Base-by-base conservation (phyloP, 805 yeast genomes). In the Priceomyces haplophilus region DNA sequence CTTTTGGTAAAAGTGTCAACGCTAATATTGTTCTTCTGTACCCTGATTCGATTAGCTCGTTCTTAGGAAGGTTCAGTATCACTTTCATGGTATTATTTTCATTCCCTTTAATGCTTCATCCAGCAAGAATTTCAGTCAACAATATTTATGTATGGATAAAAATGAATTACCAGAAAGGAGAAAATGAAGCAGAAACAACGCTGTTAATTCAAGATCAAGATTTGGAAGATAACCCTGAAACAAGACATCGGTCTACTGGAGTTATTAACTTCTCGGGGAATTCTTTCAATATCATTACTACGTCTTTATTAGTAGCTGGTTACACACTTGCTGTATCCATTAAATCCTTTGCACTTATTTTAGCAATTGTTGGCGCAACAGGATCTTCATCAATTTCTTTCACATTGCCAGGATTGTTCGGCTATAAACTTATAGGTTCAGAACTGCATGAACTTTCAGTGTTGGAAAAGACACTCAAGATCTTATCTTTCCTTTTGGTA, bases 381-480 rank as follows among this genome's bases (percentile, higher is more conserved):
- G 97, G 97, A 0, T 87, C 96, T 1, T 89, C 97, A 0, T 79
- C 95, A 4, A 88, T 90, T 40, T 88, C 96, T 10, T 89, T 89
- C 58, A 88, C 88, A 21, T 71, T 89, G 37, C 97, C 97, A 0
- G 97, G 97, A 0, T 66, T 88, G 17, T 88, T 89, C 58, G 95
- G 91, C 3, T 88, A 77, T 64, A 81, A 77, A 52, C 69, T 89
- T 45, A 76, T 86, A 41, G 83, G 80, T n/a, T 64, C 77, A 4
- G 75, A 70, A 24, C 45, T 54, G 29, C 52, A 45, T 40, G 50
- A 49, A 25, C 49, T 49, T 17, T 38, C 67, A n/a, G 47, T 34
- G 19, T 53, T 58, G 11, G 74, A 72, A 17, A 36, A 12, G 11
- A 20, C 58, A 5, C 56, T 76, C 41, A 76, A 75, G 51, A 60